phyloP scores from a whole-genome alignment of 495 filamentous ascomycete genomes.

The Hypoxylon lienhwacheense region DNA sequence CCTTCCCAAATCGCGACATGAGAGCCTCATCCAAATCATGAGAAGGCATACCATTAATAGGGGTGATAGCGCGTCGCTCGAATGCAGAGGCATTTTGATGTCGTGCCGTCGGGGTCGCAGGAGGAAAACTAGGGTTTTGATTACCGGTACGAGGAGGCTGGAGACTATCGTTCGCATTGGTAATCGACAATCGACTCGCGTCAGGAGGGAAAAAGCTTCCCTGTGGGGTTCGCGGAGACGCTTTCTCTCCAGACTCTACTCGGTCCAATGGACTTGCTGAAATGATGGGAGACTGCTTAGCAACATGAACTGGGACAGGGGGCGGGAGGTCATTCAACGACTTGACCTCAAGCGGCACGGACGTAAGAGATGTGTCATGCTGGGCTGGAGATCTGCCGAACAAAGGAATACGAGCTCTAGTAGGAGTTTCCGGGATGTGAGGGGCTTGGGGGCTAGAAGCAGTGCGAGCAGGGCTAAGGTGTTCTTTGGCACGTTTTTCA shows the following conservation, averaged over 20 bases:
- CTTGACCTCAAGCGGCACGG: slow-evolving; percentile 41
- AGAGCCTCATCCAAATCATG: slow-evolving; percentile 70
- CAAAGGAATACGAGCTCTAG: slow-evolving; percentile 14
- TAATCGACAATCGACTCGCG: slow-evolving; percentile 78
- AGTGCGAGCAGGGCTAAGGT: not conserved
- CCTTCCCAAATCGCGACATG: slow-evolving; percentile 70
- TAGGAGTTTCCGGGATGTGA: slow-evolving; percentile 21
- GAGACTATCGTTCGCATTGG: slow-evolving; percentile 49
- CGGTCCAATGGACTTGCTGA: slow-evolving; percentile 56
- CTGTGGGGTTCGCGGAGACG: slow-evolving; percentile 77
- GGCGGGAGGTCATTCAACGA: slow-evolving; percentile 38
- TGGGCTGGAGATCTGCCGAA: slow-evolving; percentile 44
- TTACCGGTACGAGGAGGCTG: slow-evolving; percentile 31
- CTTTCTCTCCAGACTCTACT: slow-evolving; percentile 51
- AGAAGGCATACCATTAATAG: slow-evolving; percentile 41
- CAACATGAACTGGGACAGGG: slow-evolving; percentile 40
- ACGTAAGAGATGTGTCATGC: slow-evolving; percentile 36
- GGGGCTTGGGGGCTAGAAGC: slow-evolving; percentile 23
- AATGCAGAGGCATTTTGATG: slow-evolving; percentile 49
- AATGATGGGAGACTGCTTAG: slow-evolving; percentile 50
- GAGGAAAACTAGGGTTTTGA: slow-evolving; percentile 53
- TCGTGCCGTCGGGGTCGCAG: slow-evolving; percentile 77
- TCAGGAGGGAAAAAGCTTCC: slow-evolving; percentile 77
- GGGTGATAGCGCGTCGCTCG: slow-evolving; percentile 44
- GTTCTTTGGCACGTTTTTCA: slow-evolving; percentile 3